Percentiles rank a stretch among this genome's conserved stretches.
These are phyloP conservation scores for Schwanniomyces etchellsii DNA, from an alignment of 1,139 yeast species.

Conservation along the genomic window DNA sequence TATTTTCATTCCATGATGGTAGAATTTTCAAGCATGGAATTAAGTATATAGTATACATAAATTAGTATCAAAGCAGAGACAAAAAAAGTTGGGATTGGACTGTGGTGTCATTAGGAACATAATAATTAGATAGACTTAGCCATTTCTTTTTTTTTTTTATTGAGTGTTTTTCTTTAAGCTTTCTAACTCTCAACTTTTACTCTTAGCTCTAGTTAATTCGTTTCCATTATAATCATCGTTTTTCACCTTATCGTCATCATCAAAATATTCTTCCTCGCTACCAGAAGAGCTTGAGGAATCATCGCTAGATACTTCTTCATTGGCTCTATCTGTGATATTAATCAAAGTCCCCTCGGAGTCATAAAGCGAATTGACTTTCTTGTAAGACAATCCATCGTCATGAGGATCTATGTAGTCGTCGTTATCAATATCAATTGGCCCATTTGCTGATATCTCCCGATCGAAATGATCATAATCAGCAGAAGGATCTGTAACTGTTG, in stretches of 20 bases:
- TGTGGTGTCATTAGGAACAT: no score
- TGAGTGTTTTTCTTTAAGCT: no score
- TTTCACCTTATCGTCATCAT: constrained; percentile 15
- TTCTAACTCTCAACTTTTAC: constrained; percentile 36
- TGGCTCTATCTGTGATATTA: constrained; percentile 12
- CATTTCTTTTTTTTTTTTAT: no score
- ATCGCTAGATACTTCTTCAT: constrained; percentile 24
- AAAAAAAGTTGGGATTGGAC: no score
- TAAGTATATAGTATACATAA: no score
- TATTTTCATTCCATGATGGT: no score
- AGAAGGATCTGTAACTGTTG: constrained; percentile 4
- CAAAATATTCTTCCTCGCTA: constrained; percentile 22
- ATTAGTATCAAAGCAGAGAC: no score
- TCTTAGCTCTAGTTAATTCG: constrained; percentile 36
- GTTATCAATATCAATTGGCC: constrained; percentile 22
- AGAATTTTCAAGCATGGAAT: no score
- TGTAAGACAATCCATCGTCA: constrained; percentile 75
- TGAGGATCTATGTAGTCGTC: constrained; percentile 76
- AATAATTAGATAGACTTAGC: no score
- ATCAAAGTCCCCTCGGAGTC: constrained; percentile 35
- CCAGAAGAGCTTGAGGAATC: constrained; percentile 27
- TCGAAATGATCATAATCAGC: constrained; percentile 5
- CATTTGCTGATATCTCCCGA: constrained; percentile 11
- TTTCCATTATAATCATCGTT: constrained; percentile 14
- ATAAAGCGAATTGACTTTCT: constrained; percentile 58